Evolutionary conservation across 495 filamentous ascomycete genomes (phyloP).

Genomic region (Penicillium diatomitis): DNA sequence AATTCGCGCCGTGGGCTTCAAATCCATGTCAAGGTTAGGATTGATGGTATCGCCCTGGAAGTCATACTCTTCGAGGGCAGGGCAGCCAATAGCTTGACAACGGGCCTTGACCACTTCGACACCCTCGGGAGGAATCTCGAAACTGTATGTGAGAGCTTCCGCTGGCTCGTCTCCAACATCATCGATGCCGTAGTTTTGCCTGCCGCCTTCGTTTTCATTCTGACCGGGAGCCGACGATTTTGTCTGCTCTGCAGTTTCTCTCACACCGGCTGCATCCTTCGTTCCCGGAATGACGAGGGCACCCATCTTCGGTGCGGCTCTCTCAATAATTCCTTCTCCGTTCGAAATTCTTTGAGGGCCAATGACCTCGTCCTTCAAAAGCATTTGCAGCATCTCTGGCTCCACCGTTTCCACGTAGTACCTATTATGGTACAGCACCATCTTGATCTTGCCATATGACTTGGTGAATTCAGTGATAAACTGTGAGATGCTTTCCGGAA

Average conservation of each 20-base stretch:
- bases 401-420: conserved; percentile 92
- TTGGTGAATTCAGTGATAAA: conserved; percentile 80
- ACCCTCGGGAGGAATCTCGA: conserved; percentile 69
- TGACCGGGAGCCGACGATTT: conserved; percentile 20
- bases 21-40: conserved; percentile 85
- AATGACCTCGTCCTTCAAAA: conserved; percentile 68
- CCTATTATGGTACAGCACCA: conserved; percentile 87
- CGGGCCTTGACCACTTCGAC: conserved; percentile 85
- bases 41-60: conserved; percentile 91
- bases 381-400: conserved; percentile 69
- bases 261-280: conserved; percentile 78
- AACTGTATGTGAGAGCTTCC: conserved; percentile 84
- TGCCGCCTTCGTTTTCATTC: conserved; percentile 37
- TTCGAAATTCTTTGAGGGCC: conserved; percentile 53
- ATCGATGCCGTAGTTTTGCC: conserved; percentile 51
- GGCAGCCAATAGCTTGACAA: conserved; percentile 77
- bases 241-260: conserved; percentile 47
- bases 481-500: conserved; percentile 65
- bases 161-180: conserved; percentile 80
- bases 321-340: conserved; percentile 62
- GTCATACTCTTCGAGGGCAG: conserved; percentile 93
- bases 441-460: conserved; percentile 90
- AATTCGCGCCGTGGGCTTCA: conserved; percentile 42
- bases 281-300: conserved; percentile 91
- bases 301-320: conserved; percentile 79